phyloP scores from a whole-genome alignment of 305 asterid species.

The Stenogyne calaminthoides region DNA sequence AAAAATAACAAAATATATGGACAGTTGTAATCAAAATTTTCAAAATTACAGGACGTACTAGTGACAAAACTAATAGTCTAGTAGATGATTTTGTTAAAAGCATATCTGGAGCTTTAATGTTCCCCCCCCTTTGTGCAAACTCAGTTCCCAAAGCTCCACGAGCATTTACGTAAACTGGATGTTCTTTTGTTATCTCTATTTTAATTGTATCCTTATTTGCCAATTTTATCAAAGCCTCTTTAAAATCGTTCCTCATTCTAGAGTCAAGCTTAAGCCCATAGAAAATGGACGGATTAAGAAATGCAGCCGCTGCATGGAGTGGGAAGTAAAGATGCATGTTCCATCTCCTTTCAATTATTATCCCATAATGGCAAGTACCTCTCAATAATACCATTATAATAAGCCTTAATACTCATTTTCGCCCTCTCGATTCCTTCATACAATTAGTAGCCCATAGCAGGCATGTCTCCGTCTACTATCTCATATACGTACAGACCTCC shows the following conservation, averaged over 20 bases:
- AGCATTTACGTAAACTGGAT: conserved; percentile 45
- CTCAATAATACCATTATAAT: background rate
- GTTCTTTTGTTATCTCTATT: conserved; percentile 47
- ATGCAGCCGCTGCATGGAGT: conserved; percentile 50
- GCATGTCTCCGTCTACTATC: too few species aligned
- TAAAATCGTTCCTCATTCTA: conserved; percentile 50
- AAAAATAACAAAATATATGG: background rate
- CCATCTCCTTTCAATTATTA: conserved; percentile 54
- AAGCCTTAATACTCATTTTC: conserved; percentile 36
- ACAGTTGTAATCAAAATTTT: background rate
- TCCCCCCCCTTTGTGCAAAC: conserved; percentile 52
- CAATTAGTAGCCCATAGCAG: background rate
- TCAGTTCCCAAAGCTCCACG: conserved; percentile 53
- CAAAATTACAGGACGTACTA: background rate
- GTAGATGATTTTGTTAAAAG: too few species aligned
- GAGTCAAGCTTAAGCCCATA: conserved; percentile 44
- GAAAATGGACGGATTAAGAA: conserved; percentile 53
- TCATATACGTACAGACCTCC: too few species aligned
- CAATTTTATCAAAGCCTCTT: conserved; percentile 51
- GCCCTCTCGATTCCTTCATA: conserved; percentile 53
- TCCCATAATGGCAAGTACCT: conserved; percentile 50
- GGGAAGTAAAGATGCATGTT: conserved; percentile 42
- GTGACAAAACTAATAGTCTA: too few species aligned
- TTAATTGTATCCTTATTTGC: conserved; percentile 42
- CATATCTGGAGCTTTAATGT: conserved; percentile 53